A percentile compares a stretch with the other conserved stretches of the same genome.
Evolutionary conservation across 441 rosid species (phyloP).

Genomic region (Erodium trifolium): DNA sequence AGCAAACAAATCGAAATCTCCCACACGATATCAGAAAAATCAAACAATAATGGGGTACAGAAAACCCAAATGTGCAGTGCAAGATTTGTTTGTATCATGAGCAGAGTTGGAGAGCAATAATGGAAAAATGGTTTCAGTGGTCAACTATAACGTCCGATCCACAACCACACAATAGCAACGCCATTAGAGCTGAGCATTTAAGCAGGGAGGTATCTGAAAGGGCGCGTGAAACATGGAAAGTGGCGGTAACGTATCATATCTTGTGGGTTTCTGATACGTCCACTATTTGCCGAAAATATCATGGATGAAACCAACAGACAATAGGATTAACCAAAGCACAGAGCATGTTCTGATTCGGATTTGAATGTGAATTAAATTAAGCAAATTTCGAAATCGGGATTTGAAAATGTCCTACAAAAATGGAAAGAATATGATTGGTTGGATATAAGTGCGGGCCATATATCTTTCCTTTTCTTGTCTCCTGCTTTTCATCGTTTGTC

Average conservation of each 20-base stretch:
- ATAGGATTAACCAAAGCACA: not conserved
- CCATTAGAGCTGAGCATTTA: not conserved
- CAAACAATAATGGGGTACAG: not conserved
- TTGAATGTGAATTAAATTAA: too few relatives aligned
- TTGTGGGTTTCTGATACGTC: not conserved
- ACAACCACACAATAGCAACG: not conserved
- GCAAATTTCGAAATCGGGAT: too few relatives aligned
- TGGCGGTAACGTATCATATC: not conserved
- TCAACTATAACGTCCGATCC: not conserved
- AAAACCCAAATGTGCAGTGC: not conserved
- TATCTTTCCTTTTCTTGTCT: too few relatives aligned
- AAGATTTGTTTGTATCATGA: not conserved
- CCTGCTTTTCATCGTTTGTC: too few relatives aligned
- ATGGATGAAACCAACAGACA: conserved; percentile 4
- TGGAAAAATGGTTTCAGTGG: not conserved
- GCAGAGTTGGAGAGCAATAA: not conserved
- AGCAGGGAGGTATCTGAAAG: not conserved
- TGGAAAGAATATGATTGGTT: too few relatives aligned
- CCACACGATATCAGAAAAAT: not conserved
- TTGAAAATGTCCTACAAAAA: too few relatives aligned
- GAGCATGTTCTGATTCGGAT: not conserved
- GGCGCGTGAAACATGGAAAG: not conserved
- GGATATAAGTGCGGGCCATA: too few relatives aligned
- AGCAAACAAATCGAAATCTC: not conserved
- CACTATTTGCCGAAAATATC: not conserved